A percentile compares a stretch with the other conserved stretches of the same genome.
Evolutionary conservation across 2,329 filamentous ascomycete species (phyloP).

Genomic region (Colletotrichum siamense): DNA sequence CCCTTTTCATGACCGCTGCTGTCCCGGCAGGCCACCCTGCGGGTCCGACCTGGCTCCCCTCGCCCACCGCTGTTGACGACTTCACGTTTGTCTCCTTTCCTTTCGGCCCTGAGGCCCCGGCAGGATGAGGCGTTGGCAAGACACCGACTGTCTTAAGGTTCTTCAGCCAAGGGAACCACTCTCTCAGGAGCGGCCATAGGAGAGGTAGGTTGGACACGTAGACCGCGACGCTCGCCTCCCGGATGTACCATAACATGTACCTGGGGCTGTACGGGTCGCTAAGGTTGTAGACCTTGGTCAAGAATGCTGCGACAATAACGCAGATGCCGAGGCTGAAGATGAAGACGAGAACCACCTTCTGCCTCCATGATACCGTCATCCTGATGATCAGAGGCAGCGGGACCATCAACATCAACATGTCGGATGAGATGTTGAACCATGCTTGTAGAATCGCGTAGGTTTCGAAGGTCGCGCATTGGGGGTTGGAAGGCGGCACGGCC

Average conservation of each 20-base stretch:
- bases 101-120: neutral
- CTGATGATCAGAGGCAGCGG: slow-evolving; percentile 51
- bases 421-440: slow-evolving; percentile 53
- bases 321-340: slow-evolving; percentile 57
- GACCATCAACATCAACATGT: slow-evolving; percentile 51
- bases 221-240: slow-evolving; percentile 58
- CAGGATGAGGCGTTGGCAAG: neutral
- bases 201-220: slow-evolving; percentile 59
- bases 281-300: slow-evolving; percentile 54
- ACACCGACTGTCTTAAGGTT: neutral
- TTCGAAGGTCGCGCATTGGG: slow-evolving; percentile 51
- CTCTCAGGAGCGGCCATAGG: slow-evolving; percentile 56
- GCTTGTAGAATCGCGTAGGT: slow-evolving; percentile 53
- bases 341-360: slow-evolving; percentile 49
- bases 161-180: slow-evolving; percentile 25
- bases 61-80: neutral
- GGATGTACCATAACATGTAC: slow-evolving; percentile 59
- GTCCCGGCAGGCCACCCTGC: neutral
- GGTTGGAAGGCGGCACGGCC: slow-evolving; percentile 48
- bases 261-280: slow-evolving; percentile 20
- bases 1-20: neutral
- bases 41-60: neutral
- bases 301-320: slow-evolving; percentile 43
- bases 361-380: slow-evolving; percentile 34
- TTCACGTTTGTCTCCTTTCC: neutral